These are phyloP conservation scores for Allium cepa DNA, from an alignment of 106 monocot genomes.

Conservation along the genomic window DNA sequence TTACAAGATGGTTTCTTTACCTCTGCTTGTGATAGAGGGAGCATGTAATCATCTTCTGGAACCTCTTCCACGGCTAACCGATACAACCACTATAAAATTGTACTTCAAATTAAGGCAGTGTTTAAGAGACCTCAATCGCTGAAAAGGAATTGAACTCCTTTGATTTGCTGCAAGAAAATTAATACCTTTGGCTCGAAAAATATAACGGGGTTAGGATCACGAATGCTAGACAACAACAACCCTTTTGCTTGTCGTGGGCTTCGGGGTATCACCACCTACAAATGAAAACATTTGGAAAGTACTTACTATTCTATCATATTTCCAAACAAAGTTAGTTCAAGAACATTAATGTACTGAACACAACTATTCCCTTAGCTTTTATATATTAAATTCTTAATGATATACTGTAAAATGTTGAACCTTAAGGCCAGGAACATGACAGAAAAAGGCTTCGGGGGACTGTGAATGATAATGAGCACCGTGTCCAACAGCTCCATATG, in stretches of 20 bases:
- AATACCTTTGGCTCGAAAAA: slow-evolving; percentile 99
- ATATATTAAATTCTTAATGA: too few relatives aligned
- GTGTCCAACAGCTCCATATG: slow-evolving; percentile 98
- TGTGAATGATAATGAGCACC: slow-evolving; percentile 99
- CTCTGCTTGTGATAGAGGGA: slow-evolving; percentile 91
- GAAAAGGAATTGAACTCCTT: background rate
- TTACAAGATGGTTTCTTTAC: slow-evolving; percentile 26
- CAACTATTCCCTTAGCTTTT: too few relatives aligned
- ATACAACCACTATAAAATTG: slow-evolving; percentile 66
- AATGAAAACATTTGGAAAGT: background rate
- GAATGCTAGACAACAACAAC: slow-evolving; percentile 68
- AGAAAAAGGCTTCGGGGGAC: slow-evolving; percentile 97
- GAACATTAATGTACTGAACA: too few relatives aligned
- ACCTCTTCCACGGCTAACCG: slow-evolving; percentile 93
- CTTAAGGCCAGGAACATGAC: slow-evolving; percentile 99
- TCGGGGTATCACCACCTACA: slow-evolving; percentile 95
- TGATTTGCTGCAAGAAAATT: background rate
- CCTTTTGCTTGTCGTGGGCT: slow-evolving; percentile 91
- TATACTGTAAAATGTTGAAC: slow-evolving; percentile 14
- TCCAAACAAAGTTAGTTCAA: too few relatives aligned
- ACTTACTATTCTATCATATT: too few relatives aligned
- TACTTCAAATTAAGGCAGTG: background rate
- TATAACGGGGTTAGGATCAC: slow-evolving; percentile 92
- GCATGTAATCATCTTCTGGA: slow-evolving; percentile 89
- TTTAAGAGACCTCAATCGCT: background rate